Evolutionary conservation across 768 basidiomycete genomes (phyloP).

Genomic region (Tulasnella sp.): DNA sequence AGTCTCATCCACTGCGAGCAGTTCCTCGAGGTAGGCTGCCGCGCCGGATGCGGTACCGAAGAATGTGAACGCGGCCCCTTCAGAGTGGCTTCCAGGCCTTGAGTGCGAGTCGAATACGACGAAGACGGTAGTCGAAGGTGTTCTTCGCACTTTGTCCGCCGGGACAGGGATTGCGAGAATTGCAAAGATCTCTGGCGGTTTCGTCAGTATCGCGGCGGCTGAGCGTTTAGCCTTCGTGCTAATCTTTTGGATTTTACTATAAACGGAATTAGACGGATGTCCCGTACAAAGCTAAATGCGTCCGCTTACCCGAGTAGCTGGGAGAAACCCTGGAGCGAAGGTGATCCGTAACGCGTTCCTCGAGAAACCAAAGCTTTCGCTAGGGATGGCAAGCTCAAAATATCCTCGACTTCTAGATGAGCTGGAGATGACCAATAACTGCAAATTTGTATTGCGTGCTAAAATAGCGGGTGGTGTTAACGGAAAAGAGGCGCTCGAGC

Average conservation of each 20-base stretch:
- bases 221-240: neutral
- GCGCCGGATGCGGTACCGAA: constrained; percentile 23
- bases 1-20: constrained; percentile 17
- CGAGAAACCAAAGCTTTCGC: constrained; percentile 28
- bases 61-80: constrained; percentile 53
- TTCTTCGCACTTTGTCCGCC: neutral
- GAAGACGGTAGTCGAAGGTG: constrained; percentile 34
- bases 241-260: neutral
- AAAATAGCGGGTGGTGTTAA: neutral
- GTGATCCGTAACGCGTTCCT: neutral
- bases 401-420: constrained; percentile 53
- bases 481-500: no score
- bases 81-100: constrained; percentile 45
- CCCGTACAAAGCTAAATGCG: neutral
- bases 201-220: constrained; percentile 49
- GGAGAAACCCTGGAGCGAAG: neutral
- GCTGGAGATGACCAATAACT: constrained; percentile 44
- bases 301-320: neutral
- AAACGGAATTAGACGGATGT: neutral
- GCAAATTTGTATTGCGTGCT: constrained; percentile 55
- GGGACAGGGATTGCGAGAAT: constrained; percentile 36
- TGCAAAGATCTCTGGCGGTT: constrained; percentile 61
- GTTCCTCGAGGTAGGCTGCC: constrained; percentile 17
- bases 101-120: constrained; percentile 63
- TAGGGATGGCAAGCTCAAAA: constrained; percentile 45